Evolutionary conservation across 2,329 filamentous ascomycete species (phyloP).

Genomic region (Blastomyces parvus): DNA sequence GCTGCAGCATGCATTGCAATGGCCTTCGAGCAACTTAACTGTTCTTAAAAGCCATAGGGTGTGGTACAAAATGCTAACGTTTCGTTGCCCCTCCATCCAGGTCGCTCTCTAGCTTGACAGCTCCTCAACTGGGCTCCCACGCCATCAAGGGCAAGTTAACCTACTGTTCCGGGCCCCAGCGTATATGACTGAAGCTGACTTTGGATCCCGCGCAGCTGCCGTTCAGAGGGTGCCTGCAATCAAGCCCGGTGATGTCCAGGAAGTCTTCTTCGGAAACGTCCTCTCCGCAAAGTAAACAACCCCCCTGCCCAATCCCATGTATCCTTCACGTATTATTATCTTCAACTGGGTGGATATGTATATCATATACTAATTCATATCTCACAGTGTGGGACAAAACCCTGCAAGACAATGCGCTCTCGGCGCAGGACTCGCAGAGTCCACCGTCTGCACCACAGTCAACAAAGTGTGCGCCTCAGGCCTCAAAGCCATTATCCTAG

Average conservation of each 20-base stretch:
- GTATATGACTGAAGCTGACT: constrained; percentile 3
- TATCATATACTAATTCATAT: constrained; percentile 10
- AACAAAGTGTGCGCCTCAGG: constrained; percentile 99
- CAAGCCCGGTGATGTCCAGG: constrained; percentile 81
- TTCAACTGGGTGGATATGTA: not conserved
- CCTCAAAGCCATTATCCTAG: constrained; percentile 88
- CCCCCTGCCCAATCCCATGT: not conserved
- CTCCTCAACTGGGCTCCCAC: constrained; percentile 75
- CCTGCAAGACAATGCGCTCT: constrained; percentile 91
- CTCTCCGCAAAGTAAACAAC: constrained; percentile 75
- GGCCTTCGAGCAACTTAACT: not conserved
- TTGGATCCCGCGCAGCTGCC: constrained; percentile 44
- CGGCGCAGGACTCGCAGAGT: constrained; percentile 70
- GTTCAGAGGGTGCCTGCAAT: constrained; percentile 77
- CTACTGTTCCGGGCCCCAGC: not conserved
- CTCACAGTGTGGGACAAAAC: constrained; percentile 75
- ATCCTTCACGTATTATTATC: constrained; percentile 8
- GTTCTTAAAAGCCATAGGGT: too few species aligned
- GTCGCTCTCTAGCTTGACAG: constrained; percentile 77
- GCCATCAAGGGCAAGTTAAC: constrained; percentile 72
- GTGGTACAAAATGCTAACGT: constrained; percentile 6
- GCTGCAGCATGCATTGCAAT: constrained; percentile 1
- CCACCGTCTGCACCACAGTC: constrained; percentile 78
- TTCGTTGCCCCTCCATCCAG: constrained; percentile 39
- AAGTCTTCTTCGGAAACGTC: constrained; percentile 98